Percentiles rank a stretch among this genome's conserved stretches.
These are phyloP conservation scores for Cicer pinnatifidum DNA, from an alignment of 306 rosid genomes.

Conservation along the genomic window DNA sequence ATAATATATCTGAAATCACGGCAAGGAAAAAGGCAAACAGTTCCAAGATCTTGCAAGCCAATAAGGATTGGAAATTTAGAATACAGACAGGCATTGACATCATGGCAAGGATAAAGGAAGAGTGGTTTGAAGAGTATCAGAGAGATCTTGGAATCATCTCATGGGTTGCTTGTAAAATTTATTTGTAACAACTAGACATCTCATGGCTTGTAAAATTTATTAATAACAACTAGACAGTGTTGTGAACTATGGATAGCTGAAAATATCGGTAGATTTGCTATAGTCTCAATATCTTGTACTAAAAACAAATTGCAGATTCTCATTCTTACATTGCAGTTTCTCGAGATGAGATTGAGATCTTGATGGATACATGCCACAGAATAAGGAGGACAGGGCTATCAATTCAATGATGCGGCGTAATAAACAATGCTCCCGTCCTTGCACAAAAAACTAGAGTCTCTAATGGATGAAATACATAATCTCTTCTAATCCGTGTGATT, in stretches of 20 bases:
- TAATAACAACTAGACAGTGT: no score
- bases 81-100: no score
- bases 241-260: no score
- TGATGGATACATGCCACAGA: not conserved
- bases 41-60: no score
- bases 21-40: no score
- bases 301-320: not conserved
- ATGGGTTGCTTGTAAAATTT: conserved; percentile 53
- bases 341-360: not conserved
- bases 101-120: conserved; percentile 49
- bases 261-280: no score
- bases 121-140: conserved; percentile 78
- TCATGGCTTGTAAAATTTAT: no score
- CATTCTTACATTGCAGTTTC: conserved; percentile 26
- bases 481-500: conserved; percentile 7
- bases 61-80: no score
- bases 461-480: not conserved
- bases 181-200: no score
- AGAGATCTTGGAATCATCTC: conserved; percentile 76
- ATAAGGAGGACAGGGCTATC: conserved; percentile 1
- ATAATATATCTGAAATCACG: no score
- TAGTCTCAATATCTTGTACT: no score
- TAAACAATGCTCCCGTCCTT: not conserved
- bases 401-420: conserved; percentile 1
- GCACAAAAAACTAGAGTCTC: not conserved